These are phyloP conservation scores for Aurantiochytrium sp. DNA, from an alignment of 108 stramenopile species.

Conservation along the genomic window DNA sequence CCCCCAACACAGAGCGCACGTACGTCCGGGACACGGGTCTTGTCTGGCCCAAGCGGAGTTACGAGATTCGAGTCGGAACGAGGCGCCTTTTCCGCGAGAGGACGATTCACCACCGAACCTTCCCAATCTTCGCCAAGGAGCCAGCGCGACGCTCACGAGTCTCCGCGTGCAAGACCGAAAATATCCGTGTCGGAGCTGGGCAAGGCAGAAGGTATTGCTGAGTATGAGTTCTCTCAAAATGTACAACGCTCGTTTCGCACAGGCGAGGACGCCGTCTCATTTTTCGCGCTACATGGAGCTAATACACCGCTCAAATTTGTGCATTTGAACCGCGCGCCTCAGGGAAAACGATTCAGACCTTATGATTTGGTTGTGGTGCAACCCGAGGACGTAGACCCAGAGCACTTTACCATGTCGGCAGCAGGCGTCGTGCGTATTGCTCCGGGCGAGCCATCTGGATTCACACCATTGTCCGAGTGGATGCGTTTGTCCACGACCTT, in stretches of 20 bases:
- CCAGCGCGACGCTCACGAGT: no score
- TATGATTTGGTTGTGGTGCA: slow-evolving; percentile 44
- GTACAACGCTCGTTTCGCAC: slow-evolving; percentile 12
- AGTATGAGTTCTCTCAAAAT: neutral
- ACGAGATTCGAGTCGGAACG: neutral
- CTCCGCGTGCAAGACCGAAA: no score
- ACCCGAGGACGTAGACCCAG: slow-evolving; percentile 21
- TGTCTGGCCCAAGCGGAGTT: neutral
- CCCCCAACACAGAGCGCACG: neutral
- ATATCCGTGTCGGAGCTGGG: neutral
- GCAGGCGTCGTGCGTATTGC: slow-evolving; percentile 51
- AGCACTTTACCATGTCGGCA: slow-evolving; percentile 52
- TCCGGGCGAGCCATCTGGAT: slow-evolving; percentile 47
- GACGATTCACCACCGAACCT: neutral
- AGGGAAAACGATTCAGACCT: slow-evolving; percentile 32
- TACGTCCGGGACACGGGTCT: neutral
- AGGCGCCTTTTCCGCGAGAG: neutral
- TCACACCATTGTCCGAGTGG: slow-evolving; percentile 50
- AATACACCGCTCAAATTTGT: slow-evolving; percentile 54
- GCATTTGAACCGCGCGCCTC: slow-evolving; percentile 32
- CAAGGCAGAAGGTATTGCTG: neutral
- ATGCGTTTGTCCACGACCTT: slow-evolving; percentile 51
- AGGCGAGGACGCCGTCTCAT: slow-evolving; percentile 54
- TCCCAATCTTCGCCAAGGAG: no score
- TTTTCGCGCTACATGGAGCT: slow-evolving; percentile 48